Evolutionary conservation across 345 rosid genomes (phyloP), one percentile per base, ranked within the genome.

Genomic region (Trapa bicornis): DNA sequence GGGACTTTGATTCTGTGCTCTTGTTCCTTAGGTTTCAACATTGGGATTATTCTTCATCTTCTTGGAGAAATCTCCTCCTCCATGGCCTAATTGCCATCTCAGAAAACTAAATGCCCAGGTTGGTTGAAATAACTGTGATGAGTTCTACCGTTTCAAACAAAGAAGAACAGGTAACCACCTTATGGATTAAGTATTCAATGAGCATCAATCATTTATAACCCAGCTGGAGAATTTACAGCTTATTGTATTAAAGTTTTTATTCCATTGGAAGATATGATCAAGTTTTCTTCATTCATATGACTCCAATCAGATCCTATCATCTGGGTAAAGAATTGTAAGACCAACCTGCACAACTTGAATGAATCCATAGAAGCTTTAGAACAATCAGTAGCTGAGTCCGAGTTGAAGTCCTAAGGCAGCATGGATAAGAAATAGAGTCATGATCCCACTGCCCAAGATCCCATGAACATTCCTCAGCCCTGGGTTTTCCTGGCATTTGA

Each of bases 391-490:
- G 71, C 91, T 87, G 77, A 93, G 88, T 65, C 97, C 96, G 5
- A 90, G 91, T 80, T 87, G 91, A 76, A 94, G 89, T 48, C 99
- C 96, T 29, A 94, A 76, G 35, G 83, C 84, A 47, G 88, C 84
- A 77, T 89, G 97, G 75, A 93, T 42, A 47, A 91, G 85, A 72
- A 94, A 94, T 47, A 90, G 69, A 2, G 87, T 79, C 97, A 89
- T 94, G 72, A 94, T 94, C 62, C 97, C 95, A 16, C 99, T 94
- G 52, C 97, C 97, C 52, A 94, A 77, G 37, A 94, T 72, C 73
- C 96, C 96, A 66, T 94, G 97, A 48, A 86, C 92, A 65, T 78
- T 89, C 75, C 99, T 74, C 71, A 90, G 54, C 70, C 82, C 92
- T 0, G 99, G 97, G 45, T 90, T 93, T 14, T 83, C 90, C 96